Percentiles rank a stretch among this genome's conserved stretches.
These are phyloP conservation scores for Chaetoscypha palmicola DNA, from an alignment of 2,329 filamentous ascomycete species.

Conservation along the genomic window DNA sequence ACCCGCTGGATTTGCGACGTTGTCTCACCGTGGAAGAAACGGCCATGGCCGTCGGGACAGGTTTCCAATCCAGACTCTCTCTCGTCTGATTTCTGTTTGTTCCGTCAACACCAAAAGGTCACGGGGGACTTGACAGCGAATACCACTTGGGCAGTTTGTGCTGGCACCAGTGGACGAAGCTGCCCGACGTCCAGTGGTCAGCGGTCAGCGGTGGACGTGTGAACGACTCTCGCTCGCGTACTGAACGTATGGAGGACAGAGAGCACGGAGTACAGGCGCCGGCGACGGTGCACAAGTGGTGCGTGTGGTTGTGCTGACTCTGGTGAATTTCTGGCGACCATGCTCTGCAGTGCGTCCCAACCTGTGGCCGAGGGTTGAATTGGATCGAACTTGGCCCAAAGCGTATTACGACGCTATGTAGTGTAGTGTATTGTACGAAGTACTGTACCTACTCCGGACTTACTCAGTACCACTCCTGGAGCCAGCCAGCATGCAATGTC, in stretches of 20 bases:
- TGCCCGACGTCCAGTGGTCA: neutral
- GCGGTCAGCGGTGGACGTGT: neutral
- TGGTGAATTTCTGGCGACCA: too few relatives aligned
- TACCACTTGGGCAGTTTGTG: conserved; percentile 2
- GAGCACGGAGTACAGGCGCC: too few relatives aligned
- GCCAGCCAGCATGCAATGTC: too few relatives aligned
- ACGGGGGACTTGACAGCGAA: conserved; percentile 7
- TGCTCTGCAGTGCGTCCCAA: too few relatives aligned
- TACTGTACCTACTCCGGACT: too few relatives aligned
- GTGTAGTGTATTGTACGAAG: too few relatives aligned
- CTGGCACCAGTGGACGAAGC: too few relatives aligned
- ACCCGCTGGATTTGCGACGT: neutral
- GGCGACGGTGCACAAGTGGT: too few relatives aligned
- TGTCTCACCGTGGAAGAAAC: conserved; percentile 1
- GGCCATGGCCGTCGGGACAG: neutral
- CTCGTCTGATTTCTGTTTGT: conserved; percentile 1
- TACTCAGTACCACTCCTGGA: too few relatives aligned
- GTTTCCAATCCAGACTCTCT: conserved; percentile 1
- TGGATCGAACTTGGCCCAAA: neutral
- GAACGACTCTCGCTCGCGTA: too few relatives aligned
- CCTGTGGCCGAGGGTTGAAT: neutral
- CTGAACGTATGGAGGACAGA: too few relatives aligned
- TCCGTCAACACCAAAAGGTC: neutral
- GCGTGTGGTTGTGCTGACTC: too few relatives aligned
- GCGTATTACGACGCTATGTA: neutral